Evolutionary conservation across 208 protist species (phyloP), one percentile per base, ranked within the genome.

Genomic region (Wallacemonas sp.): DNA sequence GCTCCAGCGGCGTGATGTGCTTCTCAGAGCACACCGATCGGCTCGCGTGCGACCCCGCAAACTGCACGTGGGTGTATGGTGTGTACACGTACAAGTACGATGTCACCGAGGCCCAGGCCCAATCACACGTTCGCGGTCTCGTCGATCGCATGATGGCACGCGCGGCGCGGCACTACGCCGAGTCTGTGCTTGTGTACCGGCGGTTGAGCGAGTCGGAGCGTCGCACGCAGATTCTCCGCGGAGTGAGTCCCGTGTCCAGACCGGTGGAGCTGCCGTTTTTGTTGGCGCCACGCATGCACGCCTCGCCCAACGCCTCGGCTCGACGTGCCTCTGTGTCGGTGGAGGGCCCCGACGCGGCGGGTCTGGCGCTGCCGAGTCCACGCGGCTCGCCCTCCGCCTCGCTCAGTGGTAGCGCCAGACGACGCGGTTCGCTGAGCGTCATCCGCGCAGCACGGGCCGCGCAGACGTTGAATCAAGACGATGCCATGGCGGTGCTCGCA

Each of bases 11-110:
- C 18, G 16, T 52, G 38, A 18, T 44, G n/a, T 45, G 54, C 26
- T 93, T 93, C 63, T 74, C 87, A 2, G 74, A 86, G 33, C 74
- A 72, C 25, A 67, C 77, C 2, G 81, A 93, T 64, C 79, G 81
- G 33, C 79, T 89, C 10, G 72, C 82, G 20, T 93, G 87, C 57
- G 78, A 89, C 26, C 87, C 87, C 11, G 55, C 72, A 41, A 93
- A 93, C 75, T 64, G 61, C 4, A 57, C 87, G 12, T 91, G 82
- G 69, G 81, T 85, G 11, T 91, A 93, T 50, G 79, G 64, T 2
- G 64, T 74, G 57, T 81, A 84, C 70, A 74, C 79, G 26, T 79
- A 83, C 42, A 78, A 72, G 61, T 89, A 72, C 67, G 57, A 76
- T 48, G 67, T 81, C 52, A 65, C 78, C 18, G 57, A 77, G 18